Evolutionary conservation across 257 asterid genomes (phyloP), one percentile per base, ranked within the genome.

Genomic region (Jaltomata sinuosa): DNA sequence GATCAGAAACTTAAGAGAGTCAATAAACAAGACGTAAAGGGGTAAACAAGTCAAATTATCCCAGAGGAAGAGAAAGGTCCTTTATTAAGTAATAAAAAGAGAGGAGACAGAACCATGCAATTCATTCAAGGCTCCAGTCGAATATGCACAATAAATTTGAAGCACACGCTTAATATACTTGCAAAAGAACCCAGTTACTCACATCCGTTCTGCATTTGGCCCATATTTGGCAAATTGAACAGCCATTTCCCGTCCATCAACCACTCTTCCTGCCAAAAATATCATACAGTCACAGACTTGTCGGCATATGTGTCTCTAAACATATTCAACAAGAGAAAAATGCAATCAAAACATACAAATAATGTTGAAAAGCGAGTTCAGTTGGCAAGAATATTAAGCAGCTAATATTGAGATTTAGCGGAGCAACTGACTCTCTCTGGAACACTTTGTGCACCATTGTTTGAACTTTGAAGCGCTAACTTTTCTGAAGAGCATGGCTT

Each of bases 221-320:
- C 99, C 98, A 86, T 97, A 97, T 83, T 97, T 97, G 3, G 99
- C 99, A 84, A 97, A 97, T 53, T 97, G 99, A 72, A 97, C 99
- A 97, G 92, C 94, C 80, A 97, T 97, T 87, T 97, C 98, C 89
- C 99, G 88, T 40, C 99, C 99, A 87, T 95, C 99, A 84, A 97
- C 99, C 80, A 93, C 91, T 87, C 92, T 91, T 85, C 98, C 99
- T 87, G 88, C 27, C 77, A 8, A 54, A 21, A 34, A 53, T 12
- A 32, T 3, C 82, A 49, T n/a, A 47, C 0, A 32, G 47, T 65
- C 50, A 27, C 5, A 27, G 18, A 2, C 42, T 9, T 29, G 2
- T 29, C 40, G 16, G n/a, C 0, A 69, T 69, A 21, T 69, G 52
- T 38, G 38, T 36, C 79, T 38, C 31, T 38, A 38, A 69, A 69